Evolutionary conservation across 2,329 filamentous ascomycete species (phyloP), one percentile per base, ranked within the genome.

Genomic region (Dactylellina drechsleri): DNA sequence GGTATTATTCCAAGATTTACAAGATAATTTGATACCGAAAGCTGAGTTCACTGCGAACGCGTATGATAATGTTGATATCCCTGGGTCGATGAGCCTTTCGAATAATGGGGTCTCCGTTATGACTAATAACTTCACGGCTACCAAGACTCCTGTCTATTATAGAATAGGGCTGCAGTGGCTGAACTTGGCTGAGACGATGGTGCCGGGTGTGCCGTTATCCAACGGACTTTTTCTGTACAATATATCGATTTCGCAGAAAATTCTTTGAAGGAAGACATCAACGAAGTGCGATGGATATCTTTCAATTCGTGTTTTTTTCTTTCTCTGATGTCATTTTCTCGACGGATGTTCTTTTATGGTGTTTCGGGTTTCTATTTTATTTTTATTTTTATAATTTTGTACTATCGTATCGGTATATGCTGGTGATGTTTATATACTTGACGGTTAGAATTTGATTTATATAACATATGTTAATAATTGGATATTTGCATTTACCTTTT

Each of bases 71-170:
- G 10, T 1, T 36, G 31, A 10, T 10, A 36, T 10, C 23, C 23
- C 23, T 23, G 23, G 31, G 31, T 10, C 31, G 31, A 36, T 10
- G 2, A 16, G 43, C 15, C 1, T 16, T 1, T 45, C 54, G 15
- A 23, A 26, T 2, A 26, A 43, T 0, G 18, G 36, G 3, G 16
- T 18, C 10, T 58, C 54, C 18, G 15, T 45, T 45, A 43, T 60
- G 40, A 60, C 57, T 18, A 43, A 23, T 10, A 60, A 60, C n/a
- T 60, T 60, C 47, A 60, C 57, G 4, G 43, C 57, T 8, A 60
- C 3, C 16, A 26, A 2, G 7, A 49, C 18, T n/a, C 28, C 41
- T 18, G 13, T 28, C 3, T 31, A 28, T 20, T 20, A 49, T n/a
- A 13, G 57, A 4, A 10, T 60, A 23, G 57, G 57, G 6, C 15